These are phyloP conservation scores for Cryptococcus maquisensis DNA, from an alignment of 1,284 basidiomycete genomes.

Conservation along the genomic window DNA sequence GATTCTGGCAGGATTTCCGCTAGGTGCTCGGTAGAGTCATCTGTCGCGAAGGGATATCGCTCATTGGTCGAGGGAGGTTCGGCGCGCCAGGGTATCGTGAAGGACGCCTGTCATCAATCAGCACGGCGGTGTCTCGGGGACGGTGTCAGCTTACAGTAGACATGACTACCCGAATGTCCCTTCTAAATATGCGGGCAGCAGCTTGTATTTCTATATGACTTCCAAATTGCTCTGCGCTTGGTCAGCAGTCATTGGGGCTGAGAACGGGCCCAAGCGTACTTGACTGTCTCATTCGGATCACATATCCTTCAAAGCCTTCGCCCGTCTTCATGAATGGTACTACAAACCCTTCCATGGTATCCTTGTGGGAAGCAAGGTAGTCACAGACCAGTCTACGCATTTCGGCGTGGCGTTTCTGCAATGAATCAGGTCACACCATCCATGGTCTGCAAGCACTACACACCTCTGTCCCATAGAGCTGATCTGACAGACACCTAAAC, in stretches of 20 bases:
- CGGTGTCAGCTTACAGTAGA: conserved; percentile 22
- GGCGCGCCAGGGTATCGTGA: conserved; percentile 33
- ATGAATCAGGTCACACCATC: not conserved
- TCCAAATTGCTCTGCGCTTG: conserved; percentile 32
- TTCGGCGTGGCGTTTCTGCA: conserved; percentile 30
- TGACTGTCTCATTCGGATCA: conserved; percentile 33
- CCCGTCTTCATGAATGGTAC: conserved; percentile 33
- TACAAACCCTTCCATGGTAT: conserved; percentile 34
- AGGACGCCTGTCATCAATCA: conserved; percentile 26
- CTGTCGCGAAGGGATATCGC: conserved; percentile 12
- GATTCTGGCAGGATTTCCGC: conserved; percentile 19
- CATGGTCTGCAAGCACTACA: not conserved
- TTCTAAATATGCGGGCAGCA: conserved; percentile 35
- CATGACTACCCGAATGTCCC: conserved; percentile 40
- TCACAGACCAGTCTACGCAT: conserved; percentile 40
- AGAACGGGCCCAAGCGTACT: conserved; percentile 18
- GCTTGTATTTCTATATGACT: conserved; percentile 42
- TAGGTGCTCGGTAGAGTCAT: conserved; percentile 11
- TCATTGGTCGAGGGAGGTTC: conserved; percentile 6
- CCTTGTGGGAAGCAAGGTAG: conserved; percentile 32
- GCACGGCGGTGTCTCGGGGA: not conserved
- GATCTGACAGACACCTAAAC: conserved; percentile 39
- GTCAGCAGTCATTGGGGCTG: not conserved
- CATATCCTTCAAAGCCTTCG: conserved; percentile 38
- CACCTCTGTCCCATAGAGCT: conserved; percentile 36